These are phyloP conservation scores for Fusarium guadeloupense DNA, from an alignment of 2,329 filamentous ascomycete species.

Conservation along the genomic window DNA sequence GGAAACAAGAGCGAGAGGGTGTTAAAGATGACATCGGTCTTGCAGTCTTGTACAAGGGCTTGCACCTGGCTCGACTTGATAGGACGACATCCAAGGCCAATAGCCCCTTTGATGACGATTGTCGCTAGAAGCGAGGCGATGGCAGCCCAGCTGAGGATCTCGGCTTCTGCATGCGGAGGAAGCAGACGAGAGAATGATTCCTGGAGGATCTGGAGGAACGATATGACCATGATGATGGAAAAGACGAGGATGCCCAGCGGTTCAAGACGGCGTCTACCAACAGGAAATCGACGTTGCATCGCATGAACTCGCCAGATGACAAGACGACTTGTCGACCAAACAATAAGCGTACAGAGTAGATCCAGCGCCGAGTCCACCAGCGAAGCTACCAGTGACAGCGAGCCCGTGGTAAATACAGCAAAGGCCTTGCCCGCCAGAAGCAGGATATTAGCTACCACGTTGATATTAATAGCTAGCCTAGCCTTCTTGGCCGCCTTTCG, in stretches of 20 bases:
- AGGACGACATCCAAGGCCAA: conserved; percentile 83
- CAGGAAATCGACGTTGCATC: conserved; percentile 73
- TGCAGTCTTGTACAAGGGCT: conserved; percentile 61
- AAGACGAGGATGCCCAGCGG: conserved; percentile 82
- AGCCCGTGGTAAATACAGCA: conserved; percentile 81
- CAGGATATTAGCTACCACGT: conserved; percentile 77
- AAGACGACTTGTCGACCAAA: conserved; percentile 78
- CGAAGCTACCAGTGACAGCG: conserved; percentile 78
- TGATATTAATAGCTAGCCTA: conserved; percentile 79
- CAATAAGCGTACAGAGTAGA: conserved; percentile 79
- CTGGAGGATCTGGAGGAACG: conserved; percentile 78
- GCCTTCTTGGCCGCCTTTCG: conserved; percentile 37
- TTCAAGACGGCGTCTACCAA: conserved; percentile 74
- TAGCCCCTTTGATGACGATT: conserved; percentile 80
- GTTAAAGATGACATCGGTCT: conserved; percentile 86
- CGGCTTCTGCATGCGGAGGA: conserved; percentile 61
- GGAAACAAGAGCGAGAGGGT: conserved; percentile 88
- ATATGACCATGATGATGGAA: conserved; percentile 84
- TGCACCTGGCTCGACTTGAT: conserved; percentile 86
- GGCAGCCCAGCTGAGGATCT: conserved; percentile 43
- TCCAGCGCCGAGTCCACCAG: conserved; percentile 81
- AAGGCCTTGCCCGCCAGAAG: conserved; percentile 77
- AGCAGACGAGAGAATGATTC: conserved; percentile 71
- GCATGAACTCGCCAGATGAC: conserved; percentile 65
- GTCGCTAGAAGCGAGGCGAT: conserved; percentile 70